These are phyloP conservation scores for Hanseniaspora mollemarum DNA, from an alignment of 805 yeast species.

Conservation along the genomic window DNA sequence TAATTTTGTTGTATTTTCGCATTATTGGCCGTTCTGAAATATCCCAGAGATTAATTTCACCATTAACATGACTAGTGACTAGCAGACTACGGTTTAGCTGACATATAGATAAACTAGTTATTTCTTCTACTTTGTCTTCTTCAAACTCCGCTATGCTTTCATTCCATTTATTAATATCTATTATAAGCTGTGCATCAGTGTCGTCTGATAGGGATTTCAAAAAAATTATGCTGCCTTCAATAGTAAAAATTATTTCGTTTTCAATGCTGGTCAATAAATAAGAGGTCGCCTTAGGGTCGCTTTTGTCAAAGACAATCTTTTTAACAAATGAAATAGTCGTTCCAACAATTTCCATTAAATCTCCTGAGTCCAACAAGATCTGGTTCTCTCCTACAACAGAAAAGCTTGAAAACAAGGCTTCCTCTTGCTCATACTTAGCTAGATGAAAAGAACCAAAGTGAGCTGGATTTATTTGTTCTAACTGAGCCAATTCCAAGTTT, in stretches of 20 bases:
- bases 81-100: not conserved
- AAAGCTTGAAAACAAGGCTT: not conserved
- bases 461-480: not conserved
- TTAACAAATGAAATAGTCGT: not conserved
- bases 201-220: not conserved
- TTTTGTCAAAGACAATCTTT: not conserved
- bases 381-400: not conserved
- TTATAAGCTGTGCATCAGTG: not conserved
- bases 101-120: slow-evolving; percentile 1
- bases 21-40: not conserved
- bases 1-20: not conserved
- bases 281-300: not conserved
- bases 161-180: slow-evolving; percentile 8
- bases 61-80: slow-evolving; percentile 4
- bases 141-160: slow-evolving; percentile 11
- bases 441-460: not conserved
- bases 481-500: not conserved
- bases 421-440: not conserved
- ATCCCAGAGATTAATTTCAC: slow-evolving; percentile 13
- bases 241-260: not conserved
- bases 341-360: not conserved
- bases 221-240: not conserved
- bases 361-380: not conserved
- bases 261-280: not conserved
- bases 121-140: slow-evolving; percentile 13